Evolutionary conservation across 495 filamentous ascomycete genomes (phyloP), one percentile per base, ranked within the genome.

Genomic region (Sordaria brevicollis): DNA sequence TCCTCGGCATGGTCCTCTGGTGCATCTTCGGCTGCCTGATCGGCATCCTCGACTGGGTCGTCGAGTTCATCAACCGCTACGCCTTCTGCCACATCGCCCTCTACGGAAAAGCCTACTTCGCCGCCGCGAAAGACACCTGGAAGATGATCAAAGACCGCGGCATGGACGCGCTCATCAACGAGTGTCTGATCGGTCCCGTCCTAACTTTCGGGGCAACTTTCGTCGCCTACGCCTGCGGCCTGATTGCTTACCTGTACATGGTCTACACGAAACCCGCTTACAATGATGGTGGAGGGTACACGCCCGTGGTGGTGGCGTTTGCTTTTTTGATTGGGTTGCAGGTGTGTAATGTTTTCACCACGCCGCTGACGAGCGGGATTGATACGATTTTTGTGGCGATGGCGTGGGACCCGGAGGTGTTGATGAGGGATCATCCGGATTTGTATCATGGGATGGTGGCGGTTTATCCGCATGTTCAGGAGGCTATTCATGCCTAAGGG

Each of bases 81-180:
- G 93, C 93, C 0, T 97, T 97, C 79, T 92, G 89, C 21, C 90
- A 97, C 78, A 96, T 98, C 75, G 93, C 94, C 0, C 83, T 97
- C 1, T 96, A 97, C 76, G 94, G 94, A 31, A 94, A 95, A 74
- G 79, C 90, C 1, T 97, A 96, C 76, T 85, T 97, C 68, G 85
- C 88, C 5, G 88, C 93, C 3, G 93, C 93, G 4, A 97, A 94
- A 77, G 92, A 93, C 74, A 96, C 92, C 0, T 95, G 92, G 91
- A 88, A 79, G 5, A 92, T 97, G 89, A 92, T 97, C 84, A 93
- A 91, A 74, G 88, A 96, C 76, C 92, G 94, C 37, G 94, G 94
- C 34, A 88, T 98, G 68, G 93, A 97, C 74, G 92, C 92, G 8
- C 85, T 97, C 6, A 85, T 96, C 72, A 94, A 94, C 78, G 93